Evolutionary conservation across 1,139 yeast genomes (phyloP).

Genomic region (Saccharomyces hybrid): DNA sequence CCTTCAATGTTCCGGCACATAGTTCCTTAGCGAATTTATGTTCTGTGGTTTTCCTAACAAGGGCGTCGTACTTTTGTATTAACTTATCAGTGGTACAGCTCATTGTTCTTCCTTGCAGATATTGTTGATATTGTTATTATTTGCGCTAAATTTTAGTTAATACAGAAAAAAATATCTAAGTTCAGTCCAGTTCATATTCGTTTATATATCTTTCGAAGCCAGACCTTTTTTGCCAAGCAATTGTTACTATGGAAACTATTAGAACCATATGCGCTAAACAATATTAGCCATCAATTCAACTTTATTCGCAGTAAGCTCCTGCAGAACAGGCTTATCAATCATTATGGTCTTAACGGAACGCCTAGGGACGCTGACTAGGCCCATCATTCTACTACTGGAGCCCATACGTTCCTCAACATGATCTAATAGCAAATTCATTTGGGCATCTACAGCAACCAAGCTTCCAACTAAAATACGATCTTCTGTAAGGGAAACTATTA

Average conservation of each 20-base stretch:
- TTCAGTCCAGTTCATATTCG: not conserved
- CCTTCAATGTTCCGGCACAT: slow-evolving; percentile 41
- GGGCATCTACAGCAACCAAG: slow-evolving; percentile 28
- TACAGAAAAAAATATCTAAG: not conserved
- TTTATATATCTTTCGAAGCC: not conserved
- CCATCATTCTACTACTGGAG: slow-evolving; percentile 15
- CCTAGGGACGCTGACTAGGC: slow-evolving; percentile 30
- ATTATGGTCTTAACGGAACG: slow-evolving; percentile 18
- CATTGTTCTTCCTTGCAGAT: slow-evolving; percentile 1
- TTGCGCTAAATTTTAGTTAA: too few relatives aligned
- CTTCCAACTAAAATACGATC: slow-evolving; percentile 22
- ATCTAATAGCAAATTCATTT: slow-evolving; percentile 25
- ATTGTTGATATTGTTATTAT: too few relatives aligned
- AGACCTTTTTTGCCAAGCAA: not conserved
- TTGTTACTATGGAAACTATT: not conserved
- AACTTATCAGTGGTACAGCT: slow-evolving; percentile 19
- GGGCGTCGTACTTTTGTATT: slow-evolving; percentile 25
- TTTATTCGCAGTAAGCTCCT: slow-evolving; percentile 10
- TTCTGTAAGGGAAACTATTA: slow-evolving; percentile 18
- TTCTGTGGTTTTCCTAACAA: slow-evolving; percentile 33
- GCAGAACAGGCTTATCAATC: slow-evolving; percentile 11
- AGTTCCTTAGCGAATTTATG: slow-evolving; percentile 43
- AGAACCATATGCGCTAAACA: slow-evolving; percentile 8
- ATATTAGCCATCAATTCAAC: slow-evolving; percentile 12
- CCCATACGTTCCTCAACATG: slow-evolving; percentile 21